Evolutionary conservation across 352 stramenopile genomes (phyloP).

Genomic region (Globisporangium splendens): DNA sequence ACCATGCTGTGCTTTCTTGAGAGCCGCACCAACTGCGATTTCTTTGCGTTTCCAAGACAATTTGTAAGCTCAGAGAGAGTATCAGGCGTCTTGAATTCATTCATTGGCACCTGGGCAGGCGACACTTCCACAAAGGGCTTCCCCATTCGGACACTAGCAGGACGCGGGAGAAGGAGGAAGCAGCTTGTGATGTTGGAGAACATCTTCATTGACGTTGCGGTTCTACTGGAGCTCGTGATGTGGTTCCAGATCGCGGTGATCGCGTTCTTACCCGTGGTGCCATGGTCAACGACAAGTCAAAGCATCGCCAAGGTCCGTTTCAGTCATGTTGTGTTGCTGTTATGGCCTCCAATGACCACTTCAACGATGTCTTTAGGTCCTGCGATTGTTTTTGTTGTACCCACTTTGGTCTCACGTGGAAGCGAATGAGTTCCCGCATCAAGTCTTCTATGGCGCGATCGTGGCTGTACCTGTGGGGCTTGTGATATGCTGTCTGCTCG

Average conservation of each 20-base stretch:
- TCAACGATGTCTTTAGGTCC: constrained; percentile 9
- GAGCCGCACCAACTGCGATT: constrained; percentile 14
- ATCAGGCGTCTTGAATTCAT: constrained; percentile 1
- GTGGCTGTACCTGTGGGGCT: constrained; percentile 35
- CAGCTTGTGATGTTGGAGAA: constrained; percentile 25
- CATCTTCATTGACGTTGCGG: constrained; percentile 23
- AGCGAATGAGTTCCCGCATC: constrained; percentile 25
- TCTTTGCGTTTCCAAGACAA: constrained; percentile 40
- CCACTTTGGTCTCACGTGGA: constrained; percentile 44
- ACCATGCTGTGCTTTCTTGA: constrained; percentile 35
- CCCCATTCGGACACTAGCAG: constrained; percentile 1
- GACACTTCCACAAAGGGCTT: constrained; percentile 24
- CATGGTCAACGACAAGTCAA: constrained; percentile 37
- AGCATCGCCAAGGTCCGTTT: constrained; percentile 23
- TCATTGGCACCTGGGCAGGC: constrained; percentile 37
- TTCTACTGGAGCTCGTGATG: constrained; percentile 39
- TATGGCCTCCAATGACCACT: background rate
- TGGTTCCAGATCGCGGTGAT: constrained; percentile 48
- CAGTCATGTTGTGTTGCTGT: background rate
- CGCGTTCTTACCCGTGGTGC: constrained; percentile 45
- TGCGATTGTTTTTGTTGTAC: constrained; percentile 40
- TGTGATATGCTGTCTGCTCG: constrained; percentile 26
- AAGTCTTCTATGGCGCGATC: constrained; percentile 37
- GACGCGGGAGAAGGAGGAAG: constrained; percentile 9
- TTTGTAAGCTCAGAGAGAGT: constrained; percentile 4